Base-by-base conservation (phyloP, 306 rosid species). In the Ochetophila trinervis region DNA sequence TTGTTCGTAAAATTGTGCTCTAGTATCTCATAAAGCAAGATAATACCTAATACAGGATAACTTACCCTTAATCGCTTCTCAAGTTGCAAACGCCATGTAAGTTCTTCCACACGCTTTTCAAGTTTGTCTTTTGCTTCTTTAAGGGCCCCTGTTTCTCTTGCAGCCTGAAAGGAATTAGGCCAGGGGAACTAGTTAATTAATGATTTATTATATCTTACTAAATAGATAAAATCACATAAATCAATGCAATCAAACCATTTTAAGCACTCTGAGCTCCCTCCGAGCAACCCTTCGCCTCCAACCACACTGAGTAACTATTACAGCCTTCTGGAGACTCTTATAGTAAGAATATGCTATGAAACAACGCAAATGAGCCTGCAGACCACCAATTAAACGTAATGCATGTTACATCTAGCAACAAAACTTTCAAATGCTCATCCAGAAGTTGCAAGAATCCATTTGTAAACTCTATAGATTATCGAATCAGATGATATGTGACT, bases 31-130 rank as follows among this genome's bases (percentile, higher is more conserved):
- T 66, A 27, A 49, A 65, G 47, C 66, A 58, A 73, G 72, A 53
- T 57, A 23, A 48, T 23, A 71, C 6, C 19, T 49, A 9, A 70
- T 47, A 65, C 63, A 37, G 60, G 65, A 72, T 60, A 35, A 76
- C 47, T 74, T 85, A 93, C 99, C 76, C 99, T 87, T 66, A 94
- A 72, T 59, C 99, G 86, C 90, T 94, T 94, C 86, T 94, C 99
- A 47, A 94, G 84, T 76, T 94, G 99, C 80, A 94, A 82, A 63
- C 99, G 99, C 97, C 97, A 94, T 48, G 99, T 90, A 63, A 94
- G 99, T 77, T 94, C 99, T 83, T 94, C 99, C 66, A 94, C 99
- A 53, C 99, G 97, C 82, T 94, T 94, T 79, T 94, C 99, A 57
- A 94, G 80, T 83, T 94, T 94, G 95, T 94, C 96, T 60, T 94